phyloP scores from a whole-genome alignment of 2,329 filamentous ascomycete genomes.

The Exophiala calicioides region DNA sequence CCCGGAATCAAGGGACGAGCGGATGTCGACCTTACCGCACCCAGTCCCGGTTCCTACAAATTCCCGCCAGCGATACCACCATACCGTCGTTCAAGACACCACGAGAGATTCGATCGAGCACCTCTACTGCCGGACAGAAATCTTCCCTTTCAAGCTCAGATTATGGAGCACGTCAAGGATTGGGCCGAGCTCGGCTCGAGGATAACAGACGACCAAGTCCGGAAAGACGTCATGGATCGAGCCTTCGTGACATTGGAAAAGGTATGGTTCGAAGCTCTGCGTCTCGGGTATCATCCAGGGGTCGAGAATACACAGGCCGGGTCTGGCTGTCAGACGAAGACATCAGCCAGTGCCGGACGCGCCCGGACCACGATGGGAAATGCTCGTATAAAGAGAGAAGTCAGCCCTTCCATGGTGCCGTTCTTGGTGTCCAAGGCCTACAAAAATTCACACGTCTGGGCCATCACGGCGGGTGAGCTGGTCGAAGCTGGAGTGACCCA shows the following conservation, averaged over 20 bases:
- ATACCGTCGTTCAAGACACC: conserved; percentile 1
- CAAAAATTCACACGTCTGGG: conserved; percentile 10
- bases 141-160: conserved; percentile 20
- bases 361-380: conserved; percentile 5
- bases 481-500: conserved; percentile 22
- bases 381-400: conserved; percentile 8
- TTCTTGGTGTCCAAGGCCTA: conserved; percentile 15
- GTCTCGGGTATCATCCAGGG: conserved; percentile 18
- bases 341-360: not conserved
- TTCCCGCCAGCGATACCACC: conserved; percentile 6
- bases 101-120: conserved; percentile 9
- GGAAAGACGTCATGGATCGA: conserved; percentile 22
- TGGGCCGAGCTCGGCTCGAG: conserved; percentile 24
- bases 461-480: conserved; percentile 28
- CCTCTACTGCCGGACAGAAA: conserved; percentile 17
- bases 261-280: conserved; percentile 27
- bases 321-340: not conserved
- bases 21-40: not conserved
- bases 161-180: conserved; percentile 23
- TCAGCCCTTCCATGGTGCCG: conserved; percentile 10
- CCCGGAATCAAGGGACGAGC: conserved; percentile 2
- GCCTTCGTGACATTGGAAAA: conserved; percentile 25
- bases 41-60: not conserved
- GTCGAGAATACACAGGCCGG: not conserved
- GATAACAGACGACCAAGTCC: conserved; percentile 21